Conservation (phyloP, 345 rosid genomes). For the Eucalyptus decipiens region DNA sequence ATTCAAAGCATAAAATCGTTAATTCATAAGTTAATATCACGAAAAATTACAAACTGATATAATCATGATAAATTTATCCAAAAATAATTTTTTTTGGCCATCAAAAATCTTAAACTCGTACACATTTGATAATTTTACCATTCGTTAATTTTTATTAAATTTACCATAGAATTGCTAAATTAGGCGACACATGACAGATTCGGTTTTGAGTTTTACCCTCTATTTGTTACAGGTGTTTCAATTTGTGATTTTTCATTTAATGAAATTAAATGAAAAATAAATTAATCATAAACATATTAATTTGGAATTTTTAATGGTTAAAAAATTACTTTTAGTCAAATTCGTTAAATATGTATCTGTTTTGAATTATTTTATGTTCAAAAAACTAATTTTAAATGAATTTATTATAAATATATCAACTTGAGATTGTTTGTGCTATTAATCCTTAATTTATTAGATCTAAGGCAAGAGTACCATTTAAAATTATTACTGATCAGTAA, state of each 20-base stretch:
- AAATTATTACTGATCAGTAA: accelerated
- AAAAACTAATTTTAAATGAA: not conserved
- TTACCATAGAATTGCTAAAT: no score
- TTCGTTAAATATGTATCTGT: no score
- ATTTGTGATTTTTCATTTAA: no score
- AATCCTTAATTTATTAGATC: not conserved
- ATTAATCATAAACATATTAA: no score
- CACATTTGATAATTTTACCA: accelerated
- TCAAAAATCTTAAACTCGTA: accelerated
- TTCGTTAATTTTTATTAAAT: accelerated
- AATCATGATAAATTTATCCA: accelerated
- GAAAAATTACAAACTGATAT: accelerated
- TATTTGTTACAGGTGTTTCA: accelerated
- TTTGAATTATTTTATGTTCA: no score
- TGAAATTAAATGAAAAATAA: accelerated
- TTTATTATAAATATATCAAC: accelerated
- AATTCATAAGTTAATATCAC: accelerated
- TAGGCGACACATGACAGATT: no score
- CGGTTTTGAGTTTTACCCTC: no score
- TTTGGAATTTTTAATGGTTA: no score
- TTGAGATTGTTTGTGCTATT: not conserved
- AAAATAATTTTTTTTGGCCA: accelerated
- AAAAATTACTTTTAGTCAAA: accelerated
- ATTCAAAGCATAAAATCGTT: not conserved
- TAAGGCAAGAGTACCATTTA: accelerated